Percentiles rank a stretch among this genome's conserved stretches.
These are phyloP conservation scores for Tetragonia tetragonoides DNA, from an alignment of 148 eudicot genomes.

Conservation along the genomic window DNA sequence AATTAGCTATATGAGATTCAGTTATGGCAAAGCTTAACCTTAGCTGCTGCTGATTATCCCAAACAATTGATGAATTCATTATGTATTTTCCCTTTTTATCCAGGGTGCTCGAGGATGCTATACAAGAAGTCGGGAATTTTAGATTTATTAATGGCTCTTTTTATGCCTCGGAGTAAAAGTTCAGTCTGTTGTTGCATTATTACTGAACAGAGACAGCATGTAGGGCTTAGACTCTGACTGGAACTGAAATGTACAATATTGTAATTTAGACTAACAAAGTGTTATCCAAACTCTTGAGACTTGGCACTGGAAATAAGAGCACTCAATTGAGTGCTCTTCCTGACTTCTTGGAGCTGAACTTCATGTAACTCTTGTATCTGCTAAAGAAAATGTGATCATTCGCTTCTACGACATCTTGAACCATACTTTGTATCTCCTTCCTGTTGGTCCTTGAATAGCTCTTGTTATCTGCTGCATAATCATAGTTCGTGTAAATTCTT, in stretches of 20 bases:
- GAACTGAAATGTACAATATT: conserved; percentile 20
- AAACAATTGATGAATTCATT: background rate
- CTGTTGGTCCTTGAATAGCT: too few relatives aligned
- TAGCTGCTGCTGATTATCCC: background rate
- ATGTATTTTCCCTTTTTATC: conserved; percentile 1
- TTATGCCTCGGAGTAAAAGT: background rate
- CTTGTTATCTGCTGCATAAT: too few relatives aligned
- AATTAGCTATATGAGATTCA: background rate
- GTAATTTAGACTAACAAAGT: conserved; percentile 12
- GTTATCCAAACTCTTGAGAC: background rate
- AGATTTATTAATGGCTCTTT: background rate
- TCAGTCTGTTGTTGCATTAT: background rate
- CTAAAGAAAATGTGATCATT: too few relatives aligned
- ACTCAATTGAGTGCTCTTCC: background rate
- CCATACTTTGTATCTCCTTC: too few relatives aligned
- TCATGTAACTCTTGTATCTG: background rate
- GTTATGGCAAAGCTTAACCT: background rate
- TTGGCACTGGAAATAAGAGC: background rate
- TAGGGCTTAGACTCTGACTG: conserved; percentile 8
- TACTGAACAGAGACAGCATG: conserved; percentile 4
- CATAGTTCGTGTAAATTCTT: too few relatives aligned
- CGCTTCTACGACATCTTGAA: too few relatives aligned
- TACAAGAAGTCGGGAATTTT: conserved; percentile 8
- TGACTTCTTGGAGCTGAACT: background rate
- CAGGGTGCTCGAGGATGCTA: conserved; percentile 16